These are phyloP conservation scores for Postia placenta DNA, from an alignment of 768 basidiomycete genomes.

Conservation along the genomic window DNA sequence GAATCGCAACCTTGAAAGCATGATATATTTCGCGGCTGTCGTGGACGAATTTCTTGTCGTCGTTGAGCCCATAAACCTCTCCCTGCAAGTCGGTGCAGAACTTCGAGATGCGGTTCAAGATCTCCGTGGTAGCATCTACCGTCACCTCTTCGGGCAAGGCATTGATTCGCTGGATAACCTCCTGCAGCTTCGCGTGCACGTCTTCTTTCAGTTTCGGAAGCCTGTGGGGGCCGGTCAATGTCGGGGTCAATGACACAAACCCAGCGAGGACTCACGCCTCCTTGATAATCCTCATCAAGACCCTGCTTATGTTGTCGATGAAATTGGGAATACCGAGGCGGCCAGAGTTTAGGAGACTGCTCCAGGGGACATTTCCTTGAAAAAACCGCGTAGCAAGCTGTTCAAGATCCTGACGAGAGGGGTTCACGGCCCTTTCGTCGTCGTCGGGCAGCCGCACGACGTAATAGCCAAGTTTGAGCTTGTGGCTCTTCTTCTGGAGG, in stretches of 20 bases:
- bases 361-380: constrained; percentile 46
- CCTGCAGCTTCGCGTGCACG: constrained; percentile 34
- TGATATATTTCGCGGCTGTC: constrained; percentile 27
- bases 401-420: constrained; percentile 33
- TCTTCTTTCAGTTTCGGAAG: constrained; percentile 38
- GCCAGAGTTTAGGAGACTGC: constrained; percentile 30
- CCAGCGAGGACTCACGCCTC: constrained; percentile 34
- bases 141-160: constrained; percentile 34
- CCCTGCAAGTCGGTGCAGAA: constrained; percentile 38
- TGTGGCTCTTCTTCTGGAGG: constrained; percentile 38
- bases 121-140: constrained; percentile 38
- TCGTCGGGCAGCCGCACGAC: constrained; percentile 64
- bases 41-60: constrained; percentile 33
- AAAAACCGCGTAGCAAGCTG: constrained; percentile 40
- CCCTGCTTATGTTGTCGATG: constrained; percentile 42
- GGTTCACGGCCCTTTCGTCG: constrained; percentile 34
- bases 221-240: constrained; percentile 32
- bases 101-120: constrained; percentile 35
- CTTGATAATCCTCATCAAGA: constrained; percentile 49
- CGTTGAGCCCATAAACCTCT: constrained; percentile 26
- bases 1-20: constrained; percentile 29
- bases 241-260: not conserved
- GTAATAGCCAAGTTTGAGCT: constrained; percentile 45
- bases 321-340: constrained; percentile 55
- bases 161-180: constrained; percentile 28